Evolutionary conservation across 2,329 filamentous ascomycete species (phyloP).

Genomic region (Claviceps sorghi): DNA sequence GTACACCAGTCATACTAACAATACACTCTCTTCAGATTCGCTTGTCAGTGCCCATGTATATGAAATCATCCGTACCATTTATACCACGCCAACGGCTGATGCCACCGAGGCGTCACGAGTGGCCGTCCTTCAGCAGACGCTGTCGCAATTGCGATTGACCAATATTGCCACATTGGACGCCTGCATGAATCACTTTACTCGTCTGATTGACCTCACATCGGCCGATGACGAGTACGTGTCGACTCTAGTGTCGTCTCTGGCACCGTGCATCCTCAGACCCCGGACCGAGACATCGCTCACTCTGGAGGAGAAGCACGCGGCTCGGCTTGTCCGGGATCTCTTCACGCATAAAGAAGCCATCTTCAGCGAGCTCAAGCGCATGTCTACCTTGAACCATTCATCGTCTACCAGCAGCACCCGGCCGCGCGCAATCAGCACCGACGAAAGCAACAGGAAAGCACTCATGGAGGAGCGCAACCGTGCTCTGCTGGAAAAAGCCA

Average conservation of each 20-base stretch:
- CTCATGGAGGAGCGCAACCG: constrained; percentile 89
- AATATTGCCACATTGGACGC: constrained; percentile 99
- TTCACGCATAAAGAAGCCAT: constrained; percentile 90
- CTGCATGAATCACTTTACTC: constrained; percentile 94
- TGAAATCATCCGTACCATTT: constrained; percentile 96
- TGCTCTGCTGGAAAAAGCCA: constrained; percentile 56
- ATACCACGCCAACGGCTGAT: constrained; percentile 67
- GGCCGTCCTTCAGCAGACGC: constrained; percentile 84
- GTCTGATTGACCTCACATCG: constrained; percentile 89
- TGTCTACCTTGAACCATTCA: constrained; percentile 55
- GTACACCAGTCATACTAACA: neutral
- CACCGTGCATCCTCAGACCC: constrained; percentile 78
- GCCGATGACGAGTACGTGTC: constrained; percentile 78
- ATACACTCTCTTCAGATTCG: constrained; percentile 52
- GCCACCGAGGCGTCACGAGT: constrained; percentile 65
- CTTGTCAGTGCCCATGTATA: constrained; percentile 96
- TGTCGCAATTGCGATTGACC: constrained; percentile 83
- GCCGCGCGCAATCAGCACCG: constrained; percentile 78
- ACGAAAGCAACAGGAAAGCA: constrained; percentile 87
- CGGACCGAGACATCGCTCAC: constrained; percentile 78
- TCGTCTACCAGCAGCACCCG: constrained; percentile 43
- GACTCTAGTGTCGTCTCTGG: constrained; percentile 57
- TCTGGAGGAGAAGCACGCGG: constrained; percentile 87
- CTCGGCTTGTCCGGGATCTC: constrained; percentile 79
- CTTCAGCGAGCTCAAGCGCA: constrained; percentile 89